Evolutionary conservation across 345 rosid species (phyloP), one percentile per base, ranked within the genome.

Genomic region (Eutrema heterophyllum): DNA sequence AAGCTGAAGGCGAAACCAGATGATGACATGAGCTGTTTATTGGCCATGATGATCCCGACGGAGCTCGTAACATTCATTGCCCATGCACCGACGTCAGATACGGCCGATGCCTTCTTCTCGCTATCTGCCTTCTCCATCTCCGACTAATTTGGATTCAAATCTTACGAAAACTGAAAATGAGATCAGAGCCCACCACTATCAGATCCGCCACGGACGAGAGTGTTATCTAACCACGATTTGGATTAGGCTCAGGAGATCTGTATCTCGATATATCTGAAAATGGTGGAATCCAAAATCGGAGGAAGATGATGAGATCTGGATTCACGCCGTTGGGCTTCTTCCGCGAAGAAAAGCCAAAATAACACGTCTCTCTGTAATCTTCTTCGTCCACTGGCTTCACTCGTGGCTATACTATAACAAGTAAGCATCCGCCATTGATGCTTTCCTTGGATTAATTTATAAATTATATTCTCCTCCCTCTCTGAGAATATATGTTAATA

Each of bases 31-130:
- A 94, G 98, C 85, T 89, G 96, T 84, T 94, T 94, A 82, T 94
- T 94, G 16, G 92, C 96, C 98, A 94, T 89, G 54, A 91, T 94
- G 65, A 94, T 87, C 49, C 97, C 96, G 45, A 94, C 96, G 70
- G 97, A 94, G 83, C 97, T 94, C 36, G 93, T 54, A 4, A 94
- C 89, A 66, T 94, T 94, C 97, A 94, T 89, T 35, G 83, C 97
- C 98, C 97, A 94, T 1, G 98, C 96, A 27, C 98, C 97, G 7
- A 88, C 81, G 78, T 94, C 86, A 0, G 96, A 94, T 7, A 94
- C 90, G 5, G 89, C 77, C 74, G 93, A 77, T 71, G 56, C 27
- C 49, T 77, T 78, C 81, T 67, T 71, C 63, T 78, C 81, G 15
- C 24, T 78, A 77, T 78, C 81, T 33, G 52, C 7, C 52, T 71